Percentiles rank a stretch among this genome's conserved stretches.
phyloP scores from a whole-genome alignment of 2,329 filamentous ascomycete species.

The Epichloe gansuensis region DNA sequence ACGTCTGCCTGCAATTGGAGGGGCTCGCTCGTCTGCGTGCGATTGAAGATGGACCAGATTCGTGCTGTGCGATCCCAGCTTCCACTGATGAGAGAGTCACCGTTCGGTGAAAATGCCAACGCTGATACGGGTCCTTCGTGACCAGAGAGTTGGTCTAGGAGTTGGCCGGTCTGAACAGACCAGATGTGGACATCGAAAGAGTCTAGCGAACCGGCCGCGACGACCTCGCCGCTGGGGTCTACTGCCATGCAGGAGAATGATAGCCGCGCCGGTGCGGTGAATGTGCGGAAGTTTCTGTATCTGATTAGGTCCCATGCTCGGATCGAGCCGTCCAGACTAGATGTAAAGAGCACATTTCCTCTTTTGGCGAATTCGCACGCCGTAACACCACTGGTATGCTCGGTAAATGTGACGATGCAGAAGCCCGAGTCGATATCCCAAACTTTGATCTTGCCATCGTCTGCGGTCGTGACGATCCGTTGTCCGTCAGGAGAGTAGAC shows the following conservation, averaged over 20 bases:
- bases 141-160: slow-evolving; percentile 79
- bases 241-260: slow-evolving; percentile 92
- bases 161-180: slow-evolving; percentile 94
- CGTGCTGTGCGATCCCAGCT: slow-evolving; percentile 95
- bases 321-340: slow-evolving; percentile 86
- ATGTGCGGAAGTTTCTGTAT: slow-evolving; percentile 94
- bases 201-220: slow-evolving; percentile 88
- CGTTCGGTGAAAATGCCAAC: slow-evolving; percentile 79
- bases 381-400: slow-evolving; percentile 89
- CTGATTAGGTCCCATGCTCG: slow-evolving; percentile 92
- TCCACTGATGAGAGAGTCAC: slow-evolving; percentile 71
- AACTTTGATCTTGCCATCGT: slow-evolving; percentile 96
- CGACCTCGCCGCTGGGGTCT: slow-evolving; percentile 93
- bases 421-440: slow-evolving; percentile 97
- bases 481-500: slow-evolving; percentile 91
- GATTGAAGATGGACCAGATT: slow-evolving; percentile 88
- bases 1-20: slow-evolving; percentile 87
- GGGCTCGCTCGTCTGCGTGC: slow-evolving; percentile 90
- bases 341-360: slow-evolving; percentile 90
- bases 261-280: slow-evolving; percentile 80
- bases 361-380: slow-evolving; percentile 90
- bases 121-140: slow-evolving; percentile 90
- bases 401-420: slow-evolving; percentile 95
- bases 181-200: slow-evolving; percentile 97
- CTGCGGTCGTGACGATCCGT: slow-evolving; percentile 81